These are phyloP conservation scores for Talaromyces verruculosus DNA, from an alignment of 2,329 filamentous ascomycete species.

Conservation along the genomic window DNA sequence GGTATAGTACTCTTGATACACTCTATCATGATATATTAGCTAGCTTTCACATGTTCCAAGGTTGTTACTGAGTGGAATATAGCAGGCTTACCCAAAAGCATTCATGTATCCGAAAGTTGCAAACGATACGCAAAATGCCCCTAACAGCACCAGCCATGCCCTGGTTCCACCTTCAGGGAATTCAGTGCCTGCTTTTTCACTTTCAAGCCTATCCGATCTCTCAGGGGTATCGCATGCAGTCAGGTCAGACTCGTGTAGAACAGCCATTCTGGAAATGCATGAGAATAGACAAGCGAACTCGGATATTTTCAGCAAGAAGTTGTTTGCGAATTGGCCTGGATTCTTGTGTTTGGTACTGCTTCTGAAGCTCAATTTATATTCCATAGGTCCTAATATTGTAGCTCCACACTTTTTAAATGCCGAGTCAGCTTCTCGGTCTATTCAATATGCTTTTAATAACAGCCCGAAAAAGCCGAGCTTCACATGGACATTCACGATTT, in stretches of 20 bases:
- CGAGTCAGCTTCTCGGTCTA: background rate
- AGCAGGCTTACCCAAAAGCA: slow-evolving; percentile 48
- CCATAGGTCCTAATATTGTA: background rate
- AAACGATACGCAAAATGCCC: slow-evolving; percentile 52
- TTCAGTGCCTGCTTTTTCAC: slow-evolving; percentile 22
- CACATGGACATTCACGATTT: background rate
- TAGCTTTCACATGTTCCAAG: slow-evolving; percentile 24
- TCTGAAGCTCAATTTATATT: background rate
- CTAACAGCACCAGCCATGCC: slow-evolving; percentile 49
- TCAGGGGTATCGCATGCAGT: background rate
- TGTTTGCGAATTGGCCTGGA: background rate
- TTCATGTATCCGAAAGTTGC: slow-evolving; percentile 54
- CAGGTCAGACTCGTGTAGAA: background rate
- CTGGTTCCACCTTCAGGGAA: slow-evolving; percentile 37
- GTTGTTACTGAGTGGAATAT: no score
- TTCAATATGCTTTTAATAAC: background rate
- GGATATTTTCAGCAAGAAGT: background rate
- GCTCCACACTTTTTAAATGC: background rate
- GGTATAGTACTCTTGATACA: slow-evolving; percentile 3
- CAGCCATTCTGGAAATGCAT: background rate
- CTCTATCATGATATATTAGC: background rate
- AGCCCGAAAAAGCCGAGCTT: background rate
- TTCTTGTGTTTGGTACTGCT: background rate
- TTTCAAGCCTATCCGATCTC: background rate
- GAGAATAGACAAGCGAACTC: background rate